Conservation (phyloP, 306 rosid genomes). For the Cyclanthera cordifolia region DNA sequence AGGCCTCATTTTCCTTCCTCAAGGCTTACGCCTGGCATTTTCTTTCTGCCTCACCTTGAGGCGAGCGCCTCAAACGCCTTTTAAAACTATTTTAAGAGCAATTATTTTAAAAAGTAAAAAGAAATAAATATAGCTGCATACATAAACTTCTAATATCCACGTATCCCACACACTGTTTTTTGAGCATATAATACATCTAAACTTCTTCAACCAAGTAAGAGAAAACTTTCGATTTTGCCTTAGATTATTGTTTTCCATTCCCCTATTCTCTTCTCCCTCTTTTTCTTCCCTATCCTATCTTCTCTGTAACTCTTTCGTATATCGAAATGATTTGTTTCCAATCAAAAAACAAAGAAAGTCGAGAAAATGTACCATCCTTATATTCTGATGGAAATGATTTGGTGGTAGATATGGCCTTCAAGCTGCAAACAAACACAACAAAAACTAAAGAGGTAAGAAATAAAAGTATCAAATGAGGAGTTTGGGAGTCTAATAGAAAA, state of each 20-base stretch:
- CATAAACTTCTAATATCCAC: neutral
- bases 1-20: too few species aligned
- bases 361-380: conserved; percentile 3
- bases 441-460: neutral
- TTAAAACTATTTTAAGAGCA: too few species aligned
- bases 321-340: too few species aligned
- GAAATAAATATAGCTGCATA: neutral
- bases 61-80: too few species aligned
- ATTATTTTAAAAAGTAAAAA: neutral
- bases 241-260: too few species aligned
- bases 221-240: neutral
- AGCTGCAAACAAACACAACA: conserved; percentile 3
- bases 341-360: too few species aligned
- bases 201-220: neutral
- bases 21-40: too few species aligned
- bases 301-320: too few species aligned
- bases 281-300: too few species aligned
- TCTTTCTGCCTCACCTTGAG: too few species aligned
- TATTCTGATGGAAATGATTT: neutral
- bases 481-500: neutral
- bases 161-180: neutral
- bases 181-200: neutral
- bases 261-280: too few species aligned
- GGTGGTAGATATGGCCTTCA: neutral
- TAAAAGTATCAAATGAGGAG: neutral